Evolutionary conservation across 495 filamentous ascomycete genomes (phyloP), one percentile per base, ranked within the genome.

Genomic region (Lasiosphaeriaceae sp.): DNA sequence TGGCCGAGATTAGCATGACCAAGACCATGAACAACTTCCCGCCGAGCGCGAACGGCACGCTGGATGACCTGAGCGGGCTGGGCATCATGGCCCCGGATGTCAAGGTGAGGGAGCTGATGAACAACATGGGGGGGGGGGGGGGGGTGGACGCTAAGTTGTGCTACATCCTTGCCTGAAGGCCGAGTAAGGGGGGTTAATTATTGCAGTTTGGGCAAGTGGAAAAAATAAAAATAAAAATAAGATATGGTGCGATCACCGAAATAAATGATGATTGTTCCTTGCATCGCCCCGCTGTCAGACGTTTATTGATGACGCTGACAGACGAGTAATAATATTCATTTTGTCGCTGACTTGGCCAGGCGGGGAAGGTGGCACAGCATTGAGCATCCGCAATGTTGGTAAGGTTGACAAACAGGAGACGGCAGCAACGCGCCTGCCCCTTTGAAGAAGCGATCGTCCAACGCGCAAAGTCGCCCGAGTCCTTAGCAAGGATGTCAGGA

Each of bases 61-160:
- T 68, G 52, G 63, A 68, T 19, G 65, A 66, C 43, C 3, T 55
- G 24, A 61, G 50, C 14, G 57, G 55, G n/a, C 31, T 63, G 35
- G 63, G 60, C 1, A 55, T 58, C 11, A 11, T 63, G 55, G 59
- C 55, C 6, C 23, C 20, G 14, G 63, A 68, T 55, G 63, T 68
- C 17, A 52, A 52, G 50, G 58, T 79, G 41, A 62, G 70, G 44
- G 71, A 65, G 44, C 16, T 68, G 47, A 68, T 68, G 65, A 66
- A 44, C 17, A 68, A 57, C 0, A 56, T 68, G 47, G 65, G 65
- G 24, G 77, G 77, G 1, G 66, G 76, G 52, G 61, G 22, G 5
- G 65, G 63, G 3, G n/a, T n/a, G n/a, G n/a, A n/a, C n/a, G n/a
- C n/a, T n/a, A 62, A 59, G 58, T 48, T 68, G 17, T 68, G 65